Conservation (phyloP, 148 eudicot species). For the Arbutus unedo region DNA sequence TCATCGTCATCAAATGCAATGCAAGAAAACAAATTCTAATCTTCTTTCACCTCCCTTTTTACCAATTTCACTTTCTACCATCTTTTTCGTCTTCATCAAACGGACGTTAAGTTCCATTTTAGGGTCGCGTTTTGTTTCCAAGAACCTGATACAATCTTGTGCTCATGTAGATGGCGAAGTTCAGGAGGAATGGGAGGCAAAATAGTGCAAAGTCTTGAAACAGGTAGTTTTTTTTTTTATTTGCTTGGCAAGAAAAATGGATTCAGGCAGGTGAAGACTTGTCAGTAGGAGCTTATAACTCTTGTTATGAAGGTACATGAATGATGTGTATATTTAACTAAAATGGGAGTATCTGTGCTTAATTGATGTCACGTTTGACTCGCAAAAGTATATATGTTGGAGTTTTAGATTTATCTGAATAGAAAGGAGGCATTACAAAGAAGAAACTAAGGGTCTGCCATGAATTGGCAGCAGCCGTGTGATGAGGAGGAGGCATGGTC, state of each 20-base stretch:
- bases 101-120: neutral
- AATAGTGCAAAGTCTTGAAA: constrained; percentile 11
- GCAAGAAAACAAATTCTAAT: neutral
- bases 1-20: neutral
- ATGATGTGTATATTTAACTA: constrained; percentile 1
- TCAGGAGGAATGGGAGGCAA: constrained; percentile 31
- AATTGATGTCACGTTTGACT: neutral
- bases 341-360: neutral
- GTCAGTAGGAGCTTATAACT: constrained; percentile 3
- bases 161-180: constrained; percentile 48
- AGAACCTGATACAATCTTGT: neutral
- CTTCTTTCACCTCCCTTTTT: neutral
- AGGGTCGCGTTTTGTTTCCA: neutral
- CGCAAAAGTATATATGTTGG: neutral
- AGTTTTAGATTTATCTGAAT: neutral
- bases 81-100: neutral
- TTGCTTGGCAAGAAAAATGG: constrained; percentile 8
- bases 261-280: neutral
- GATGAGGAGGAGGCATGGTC: too few species aligned
- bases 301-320: neutral
- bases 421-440: neutral
- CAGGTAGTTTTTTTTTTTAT: neutral
- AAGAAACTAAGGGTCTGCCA: neutral
- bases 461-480: neutral
- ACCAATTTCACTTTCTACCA: neutral